A percentile compares a stretch with the other conserved stretches of the same genome.
Conservation (phyloP, 129 eudicot genomes). For the Chrysanthemum seticuspe region DNA sequence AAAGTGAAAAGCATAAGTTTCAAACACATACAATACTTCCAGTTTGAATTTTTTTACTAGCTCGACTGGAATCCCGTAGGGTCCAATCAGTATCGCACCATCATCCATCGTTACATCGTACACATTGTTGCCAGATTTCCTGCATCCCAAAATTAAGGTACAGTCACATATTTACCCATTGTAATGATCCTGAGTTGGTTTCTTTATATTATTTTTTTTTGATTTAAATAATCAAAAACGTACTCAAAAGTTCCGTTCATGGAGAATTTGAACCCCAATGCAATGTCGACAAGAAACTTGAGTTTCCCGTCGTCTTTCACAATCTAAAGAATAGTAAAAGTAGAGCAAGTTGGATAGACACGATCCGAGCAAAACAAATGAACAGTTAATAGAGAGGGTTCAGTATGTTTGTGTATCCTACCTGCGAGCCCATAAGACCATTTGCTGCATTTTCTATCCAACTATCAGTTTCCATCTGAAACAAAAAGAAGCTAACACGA, state of each 20-base stretch:
- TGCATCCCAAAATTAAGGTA: slow-evolving; percentile 25
- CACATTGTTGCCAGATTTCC: slow-evolving; percentile 56
- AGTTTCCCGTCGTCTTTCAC: slow-evolving; percentile 64
- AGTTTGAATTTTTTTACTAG: slow-evolving; percentile 64
- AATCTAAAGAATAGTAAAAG: slow-evolving; percentile 42
- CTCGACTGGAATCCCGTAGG: slow-evolving; percentile 81
- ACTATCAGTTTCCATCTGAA: slow-evolving; percentile 93
- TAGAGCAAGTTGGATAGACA: neutral
- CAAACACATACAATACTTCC: slow-evolving; percentile 64
- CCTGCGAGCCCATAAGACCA: slow-evolving; percentile 97
- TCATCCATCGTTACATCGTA: slow-evolving; percentile 92
- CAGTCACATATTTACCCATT: slow-evolving; percentile 2
- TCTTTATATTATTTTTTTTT: neutral
- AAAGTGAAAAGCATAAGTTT: neutral
- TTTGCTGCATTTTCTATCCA: slow-evolving; percentile 98
- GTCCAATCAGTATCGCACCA: slow-evolving; percentile 78
- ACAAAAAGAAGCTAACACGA: neutral
- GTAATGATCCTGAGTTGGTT: neutral
- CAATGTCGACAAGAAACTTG: slow-evolving; percentile 78
- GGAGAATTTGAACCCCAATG: slow-evolving; percentile 77
- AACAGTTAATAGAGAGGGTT: neutral
- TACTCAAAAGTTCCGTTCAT: slow-evolving; percentile 83
- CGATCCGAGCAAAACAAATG: neutral
- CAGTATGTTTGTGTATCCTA: slow-evolving; percentile 14
- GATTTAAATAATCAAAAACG: slow-evolving; percentile 17